Base-by-base conservation (phyloP, 768 basidiomycete genomes). In the Suillus variegatus region DNA sequence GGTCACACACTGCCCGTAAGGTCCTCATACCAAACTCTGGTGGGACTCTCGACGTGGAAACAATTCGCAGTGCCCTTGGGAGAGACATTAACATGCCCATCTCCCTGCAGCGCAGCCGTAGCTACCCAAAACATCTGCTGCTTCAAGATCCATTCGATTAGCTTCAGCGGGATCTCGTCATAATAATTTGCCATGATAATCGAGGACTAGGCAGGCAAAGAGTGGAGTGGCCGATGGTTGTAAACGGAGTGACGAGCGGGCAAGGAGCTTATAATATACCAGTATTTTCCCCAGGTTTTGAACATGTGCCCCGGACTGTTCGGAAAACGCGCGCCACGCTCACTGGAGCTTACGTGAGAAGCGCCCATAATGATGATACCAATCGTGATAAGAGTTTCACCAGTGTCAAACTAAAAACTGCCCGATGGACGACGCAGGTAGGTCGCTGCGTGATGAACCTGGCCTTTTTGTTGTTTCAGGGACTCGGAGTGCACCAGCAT, bases 41-140 rank as follows among this genome's bases (percentile, higher is more conserved):
- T 84, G 22, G 81, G 74, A 64, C 85, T 78, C 18, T 83, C 78
- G 66, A 90, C 72, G 69, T 88, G 88, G 70, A 92, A 90, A 4
- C 84, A 84, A 9, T 85, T 85, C 66, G 82, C 76, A 35, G 83
- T 77, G 54, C 86, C 87, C 69, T 91, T 91, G 0, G 90, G 88
- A 0, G 88, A 90, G 32, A 91, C 73, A 68, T 91, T 91, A 55
- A 92, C 81, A 60, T 88, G 86, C 0, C 88, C 89, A 13, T 84
- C 81, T 0, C 72, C 71, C 12, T 77, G 76, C 22, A 90, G 82
- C 14, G 90, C 89, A 0, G 88, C 86, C 2, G 87, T 85, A 0
- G 87, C 88, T 13, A 92, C 88, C 85, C 88, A 91, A 73, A 91
- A 91, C 65, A 91, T 78, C 62, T 89, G 81, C 73, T 91, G 89